Percentiles rank a stretch among this genome's conserved stretches.
Conservation (phyloP, 2,329 filamentous ascomycete genomes). For the Tolypocladium guangdongense region DNA sequence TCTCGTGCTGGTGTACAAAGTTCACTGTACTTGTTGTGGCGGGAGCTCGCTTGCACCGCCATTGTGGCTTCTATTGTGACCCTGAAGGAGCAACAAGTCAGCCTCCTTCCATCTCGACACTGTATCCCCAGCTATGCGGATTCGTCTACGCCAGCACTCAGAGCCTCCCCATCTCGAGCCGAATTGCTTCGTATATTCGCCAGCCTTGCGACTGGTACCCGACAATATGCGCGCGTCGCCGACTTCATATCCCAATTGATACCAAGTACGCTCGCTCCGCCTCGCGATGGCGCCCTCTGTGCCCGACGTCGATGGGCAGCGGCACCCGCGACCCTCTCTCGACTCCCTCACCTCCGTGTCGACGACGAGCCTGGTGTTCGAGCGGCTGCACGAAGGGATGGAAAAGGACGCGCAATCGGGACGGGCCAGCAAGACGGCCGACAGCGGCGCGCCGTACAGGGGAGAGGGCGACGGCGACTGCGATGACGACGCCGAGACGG, state of each 20-base stretch:
- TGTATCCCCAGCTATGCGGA: too few relatives aligned
- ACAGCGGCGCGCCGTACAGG: slow-evolving; percentile 17
- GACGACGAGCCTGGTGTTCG: slow-evolving; percentile 73
- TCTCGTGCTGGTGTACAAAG: too few relatives aligned
- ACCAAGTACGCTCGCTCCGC: not conserved
- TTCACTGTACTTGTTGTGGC: too few relatives aligned
- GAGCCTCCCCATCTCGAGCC: not conserved
- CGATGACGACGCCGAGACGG: slow-evolving; percentile 35
- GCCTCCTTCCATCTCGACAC: not conserved
- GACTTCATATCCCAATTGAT: not conserved
- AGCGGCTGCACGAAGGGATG: slow-evolving; percentile 54
- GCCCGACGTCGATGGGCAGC: not conserved
- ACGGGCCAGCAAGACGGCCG: slow-evolving; percentile 9
- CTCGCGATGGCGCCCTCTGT: not conserved
- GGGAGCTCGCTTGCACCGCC: not conserved
- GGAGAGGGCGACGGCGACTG: slow-evolving; percentile 15
- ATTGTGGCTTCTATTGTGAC: not conserved
- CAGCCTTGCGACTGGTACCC: not conserved
- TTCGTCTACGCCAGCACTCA: not conserved
- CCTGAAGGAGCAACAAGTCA: not conserved
- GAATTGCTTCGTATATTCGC: not conserved
- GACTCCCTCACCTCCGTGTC: slow-evolving; percentile 67
- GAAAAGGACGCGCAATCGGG: slow-evolving; percentile 17
- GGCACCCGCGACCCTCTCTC: slow-evolving; percentile 24
- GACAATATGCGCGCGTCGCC: not conserved